Base-by-base conservation (phyloP, 495 filamentous ascomycete species). In the Amniculicola lignicola region DNA sequence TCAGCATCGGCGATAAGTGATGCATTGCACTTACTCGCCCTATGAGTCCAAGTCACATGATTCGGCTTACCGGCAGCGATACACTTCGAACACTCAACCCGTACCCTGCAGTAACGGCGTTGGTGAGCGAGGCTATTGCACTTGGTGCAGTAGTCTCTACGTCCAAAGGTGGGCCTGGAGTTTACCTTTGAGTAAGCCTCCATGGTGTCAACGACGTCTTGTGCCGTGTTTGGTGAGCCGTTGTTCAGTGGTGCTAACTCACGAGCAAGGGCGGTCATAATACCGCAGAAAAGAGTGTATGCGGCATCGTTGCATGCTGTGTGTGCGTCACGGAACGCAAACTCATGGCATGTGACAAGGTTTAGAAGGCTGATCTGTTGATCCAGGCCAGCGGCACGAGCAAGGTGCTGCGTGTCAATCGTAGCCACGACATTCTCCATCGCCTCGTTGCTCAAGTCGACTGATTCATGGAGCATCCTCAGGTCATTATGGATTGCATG, bases 231-330 rank as follows among this genome's bases (percentile, higher is more conserved):
- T 7, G 29, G 29, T 7, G n/a, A 35, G 29, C 7, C n/a, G 7
- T 35, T n/a, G n/a, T 19, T 3, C n/a, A n/a, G n/a, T n/a, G n/a
- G n/a, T n/a, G n/a, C n/a, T n/a, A n/a, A n/a, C n/a, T n/a, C n/a
- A n/a, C n/a, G n/a, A 43, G 40, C 3, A n/a, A 43, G 38, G 3
- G 25, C 53, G 29, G 49, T 49, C 19, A 35, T 10, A 11, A 56
- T 22, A 2, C 42, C 53, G 1, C 18, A 15, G n/a, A 56, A 48
- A 5, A 48, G 23, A 2, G 53, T 56, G n/a, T 36, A 47, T 2
- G 53, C 53, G 1, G 44, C 28, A 31, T 56, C 53, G 44, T 56
- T 56, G 9, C 40, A 23, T 3, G 42, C 42, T 14, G 42, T 56
- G 43, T 56, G 53, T 5, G 33, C 14, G 11, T 56, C 43, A 2